Percentiles rank a stretch among this genome's conserved stretches.
Evolutionary conservation across 257 asterid genomes (phyloP).

Genomic region (Ligustrum vulgare): DNA sequence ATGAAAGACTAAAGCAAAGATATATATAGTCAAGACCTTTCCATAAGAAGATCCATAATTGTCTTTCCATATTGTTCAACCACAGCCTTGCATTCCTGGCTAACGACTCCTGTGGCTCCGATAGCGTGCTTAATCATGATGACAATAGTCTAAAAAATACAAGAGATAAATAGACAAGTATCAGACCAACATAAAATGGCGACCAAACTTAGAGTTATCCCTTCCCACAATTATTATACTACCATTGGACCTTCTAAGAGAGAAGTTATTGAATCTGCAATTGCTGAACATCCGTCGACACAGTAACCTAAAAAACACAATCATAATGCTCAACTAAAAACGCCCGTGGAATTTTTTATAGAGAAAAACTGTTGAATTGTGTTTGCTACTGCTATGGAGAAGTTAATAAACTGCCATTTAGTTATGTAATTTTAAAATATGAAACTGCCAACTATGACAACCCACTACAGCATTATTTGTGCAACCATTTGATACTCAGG

Average conservation of each 20-base stretch:
- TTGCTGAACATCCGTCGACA: constrained; percentile 84
- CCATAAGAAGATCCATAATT: constrained; percentile 67
- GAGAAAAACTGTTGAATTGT: no score
- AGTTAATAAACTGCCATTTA: no score
- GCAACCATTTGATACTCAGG: no score
- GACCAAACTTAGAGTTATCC: background rate
- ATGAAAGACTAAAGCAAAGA: background rate
- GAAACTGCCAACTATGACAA: no score
- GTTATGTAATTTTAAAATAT: no score
- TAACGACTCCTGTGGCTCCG: constrained; percentile 93
- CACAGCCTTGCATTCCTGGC: constrained; percentile 92
- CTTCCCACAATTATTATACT: background rate
- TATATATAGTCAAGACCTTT: constrained; percentile 45
- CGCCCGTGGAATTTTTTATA: no score
- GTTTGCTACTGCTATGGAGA: no score
- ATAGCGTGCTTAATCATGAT: constrained; percentile 98
- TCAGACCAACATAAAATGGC: constrained; percentile 13
- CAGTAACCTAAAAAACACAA: constrained; percentile 62
- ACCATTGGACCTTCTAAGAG: constrained; percentile 95
- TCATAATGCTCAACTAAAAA: background rate
- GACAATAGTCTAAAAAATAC: constrained; percentile 57
- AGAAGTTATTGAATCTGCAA: constrained; percentile 99
- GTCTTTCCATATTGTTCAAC: constrained; percentile 88
- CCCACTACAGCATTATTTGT: no score
- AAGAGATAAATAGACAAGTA: constrained; percentile 5